A percentile compares a stretch with the other conserved stretches of the same genome.
Evolutionary conservation across 768 basidiomycete species (phyloP).

Genomic region (Podaxis sp.): DNA sequence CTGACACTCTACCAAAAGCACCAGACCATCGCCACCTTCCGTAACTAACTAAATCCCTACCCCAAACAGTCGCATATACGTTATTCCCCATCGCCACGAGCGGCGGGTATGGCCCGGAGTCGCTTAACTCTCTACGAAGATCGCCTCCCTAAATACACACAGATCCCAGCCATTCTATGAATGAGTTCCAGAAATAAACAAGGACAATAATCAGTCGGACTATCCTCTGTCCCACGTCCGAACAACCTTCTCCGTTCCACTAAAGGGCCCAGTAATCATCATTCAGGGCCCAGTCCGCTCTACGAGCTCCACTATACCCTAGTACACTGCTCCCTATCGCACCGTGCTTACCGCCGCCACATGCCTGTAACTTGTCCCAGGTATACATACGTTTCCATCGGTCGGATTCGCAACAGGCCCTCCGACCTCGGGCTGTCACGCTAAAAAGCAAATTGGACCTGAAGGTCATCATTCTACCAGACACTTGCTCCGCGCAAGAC

Average conservation of each 20-base stretch:
- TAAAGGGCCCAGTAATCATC: background rate
- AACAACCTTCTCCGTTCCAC: slow-evolving; percentile 11
- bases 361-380: background rate
- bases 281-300: slow-evolving; percentile 2
- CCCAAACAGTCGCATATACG: background rate
- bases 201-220: background rate
- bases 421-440: background rate
- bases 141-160: background rate
- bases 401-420: background rate
- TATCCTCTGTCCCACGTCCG: background rate
- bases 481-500: background rate
- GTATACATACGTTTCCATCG: background rate
- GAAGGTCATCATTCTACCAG: background rate
- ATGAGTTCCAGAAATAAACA: background rate
- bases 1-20: no score
- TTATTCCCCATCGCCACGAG: background rate
- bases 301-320: background rate
- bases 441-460: background rate
- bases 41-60: background rate
- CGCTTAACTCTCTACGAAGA: background rate
- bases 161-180: background rate
- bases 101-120: background rate
- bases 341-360: background rate
- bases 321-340: background rate
- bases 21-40: background rate